Evolutionary conservation across 2,329 filamentous ascomycete species (phyloP), one percentile per base, ranked within the genome.

Genomic region (Colletotrichum sp.): DNA sequence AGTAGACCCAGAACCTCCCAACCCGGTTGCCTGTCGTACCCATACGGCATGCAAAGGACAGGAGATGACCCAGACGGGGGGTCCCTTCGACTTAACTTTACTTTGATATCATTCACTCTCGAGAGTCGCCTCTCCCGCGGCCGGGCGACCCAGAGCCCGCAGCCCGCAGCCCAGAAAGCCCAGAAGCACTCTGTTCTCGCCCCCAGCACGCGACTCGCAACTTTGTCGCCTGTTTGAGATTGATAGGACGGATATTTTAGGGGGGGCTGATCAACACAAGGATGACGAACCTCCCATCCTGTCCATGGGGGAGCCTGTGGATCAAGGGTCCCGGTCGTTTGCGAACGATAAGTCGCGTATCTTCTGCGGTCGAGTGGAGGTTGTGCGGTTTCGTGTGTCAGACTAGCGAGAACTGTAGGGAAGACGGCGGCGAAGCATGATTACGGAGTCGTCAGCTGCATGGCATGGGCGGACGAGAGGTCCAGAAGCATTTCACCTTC

Each of bases 201-300:
- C 62, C 61, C 76, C 77, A 76, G 72, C 73, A 74, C 64, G 68
- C 65, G 75, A 73, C 73, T 75, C 70, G 73, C 69, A 75, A 64
- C 66, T 72, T 64, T 36, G 63, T 76, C 71, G 76, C 77, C 76
- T 78, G 87, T 90, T 89, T 89, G 88, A 89, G 84, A 83, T 87
- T 87, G 82, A 88, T 87, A 84, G 84, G 83, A 86, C 80, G 83
- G 82, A 78, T 83, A 84, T 84, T 84, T 83, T 80, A 78, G 81
- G 81, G 78, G 80, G 81, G 83, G 83, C 82, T 85, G 85, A 86
- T 88, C 84, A 81, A 76, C 86, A 75, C 67, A 84, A 81, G 78
- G 85, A 76, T 74, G 59, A 51, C 47, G 68, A 71, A 62, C 62
- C 58, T 72, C 64, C 38, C 63, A 65, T 74, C 63, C 72, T 74